Percentiles rank a stretch among this genome's conserved stretches.
Conservation (phyloP, 805 yeast genomes). For the Candida silvicultrix region DNA sequence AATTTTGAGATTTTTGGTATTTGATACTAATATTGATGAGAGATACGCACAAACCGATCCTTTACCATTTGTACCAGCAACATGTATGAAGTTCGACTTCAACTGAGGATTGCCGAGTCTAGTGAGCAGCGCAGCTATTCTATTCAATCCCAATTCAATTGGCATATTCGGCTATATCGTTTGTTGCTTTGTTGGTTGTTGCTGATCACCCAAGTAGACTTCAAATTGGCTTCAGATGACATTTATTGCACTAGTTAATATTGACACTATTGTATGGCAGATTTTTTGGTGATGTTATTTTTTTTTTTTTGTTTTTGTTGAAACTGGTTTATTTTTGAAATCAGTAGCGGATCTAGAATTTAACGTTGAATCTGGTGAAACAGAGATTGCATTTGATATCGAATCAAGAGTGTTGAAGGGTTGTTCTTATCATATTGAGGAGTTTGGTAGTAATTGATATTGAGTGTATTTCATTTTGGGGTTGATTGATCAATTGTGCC, state of each 20-base stretch:
- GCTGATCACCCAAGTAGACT: neutral
- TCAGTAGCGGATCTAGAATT: neutral
- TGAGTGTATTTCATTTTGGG: too few relatives aligned
- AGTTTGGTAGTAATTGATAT: too few relatives aligned
- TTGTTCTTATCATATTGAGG: too few relatives aligned
- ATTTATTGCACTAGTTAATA: neutral
- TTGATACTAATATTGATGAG: constrained; percentile 50
- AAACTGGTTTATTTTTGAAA: too few relatives aligned
- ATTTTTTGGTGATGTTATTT: too few relatives aligned
- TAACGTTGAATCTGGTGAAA: too few relatives aligned
- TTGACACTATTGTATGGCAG: neutral
- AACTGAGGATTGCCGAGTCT: constrained; percentile 66
- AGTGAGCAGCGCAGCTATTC: constrained; percentile 40
- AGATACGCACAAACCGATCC: constrained; percentile 89
- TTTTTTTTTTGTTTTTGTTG: too few relatives aligned
- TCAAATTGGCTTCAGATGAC: too few relatives aligned
- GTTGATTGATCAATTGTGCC: neutral
- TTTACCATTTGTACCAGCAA: constrained; percentile 96
- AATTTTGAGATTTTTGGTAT: constrained; percentile 33
- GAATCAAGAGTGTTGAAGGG: too few relatives aligned
- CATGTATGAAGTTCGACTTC: constrained; percentile 64
- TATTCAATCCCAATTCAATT: constrained; percentile 52
- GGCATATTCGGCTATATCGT: constrained; percentile 11
- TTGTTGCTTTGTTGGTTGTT: neutral
- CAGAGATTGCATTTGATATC: too few relatives aligned